Evolutionary conservation across 148 eudicot genomes (phyloP), one percentile per base, ranked within the genome.

Genomic region (Rhododendron williamsianum): DNA sequence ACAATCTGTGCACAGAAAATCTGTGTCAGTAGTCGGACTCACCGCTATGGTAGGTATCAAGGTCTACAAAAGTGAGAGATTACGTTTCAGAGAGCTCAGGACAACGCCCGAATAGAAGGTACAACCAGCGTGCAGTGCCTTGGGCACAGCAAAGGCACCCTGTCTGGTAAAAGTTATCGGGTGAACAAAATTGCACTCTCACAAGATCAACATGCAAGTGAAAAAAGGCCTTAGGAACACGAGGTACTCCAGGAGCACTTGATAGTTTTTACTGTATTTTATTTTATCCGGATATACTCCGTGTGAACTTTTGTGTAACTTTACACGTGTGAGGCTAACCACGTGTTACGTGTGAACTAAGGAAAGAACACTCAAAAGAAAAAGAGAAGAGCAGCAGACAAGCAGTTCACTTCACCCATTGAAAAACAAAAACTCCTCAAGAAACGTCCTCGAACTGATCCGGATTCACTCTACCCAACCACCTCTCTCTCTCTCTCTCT

Each of bases 301-400:
- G 81, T 74, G 51, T 84, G 51, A 36, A 36, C 33, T 3, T 3
- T 3, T 3, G 4, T 15, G 18, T 3, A 35, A 63, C 30, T 27
- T 73, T 36, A 73, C 81, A 33, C 81, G 80, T 84, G 49, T 73
- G 67, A 38, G 25, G 6, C 12, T 23, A 21, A 58, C 7, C 80
- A 84, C 85, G 71, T 84, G 51, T 74, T 84, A 19, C 85, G 85
- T 84, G 81, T 74, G 81, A 84, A 84, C 80, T 10, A 84, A 84
- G 81, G 11, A 84, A 84, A 73, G 85, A 52, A 52, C 67, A 35
- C 27, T 74, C 71, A 1, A 4, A 30, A 21, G 12, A 9, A 9
- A 45, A 7, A 8, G 21, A 0, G 1, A 6, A 41, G 45, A 23
- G n/a, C 69, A 63, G 30, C 30, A 56, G 1, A 7, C 38, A 9